Base-by-base conservation (phyloP, 805 yeast genomes). In the Candida lessepsii region DNA sequence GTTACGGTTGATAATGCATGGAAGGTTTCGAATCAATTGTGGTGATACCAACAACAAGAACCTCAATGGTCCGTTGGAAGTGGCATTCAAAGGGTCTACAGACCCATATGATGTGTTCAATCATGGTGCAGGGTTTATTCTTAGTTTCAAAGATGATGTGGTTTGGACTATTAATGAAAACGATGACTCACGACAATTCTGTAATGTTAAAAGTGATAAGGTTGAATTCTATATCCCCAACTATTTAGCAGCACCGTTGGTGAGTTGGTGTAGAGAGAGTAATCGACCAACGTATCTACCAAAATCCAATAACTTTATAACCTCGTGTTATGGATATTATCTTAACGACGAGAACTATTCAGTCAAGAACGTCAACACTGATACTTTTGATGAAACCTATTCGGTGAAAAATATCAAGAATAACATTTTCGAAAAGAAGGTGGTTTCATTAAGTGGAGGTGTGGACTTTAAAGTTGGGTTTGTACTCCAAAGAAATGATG, bases 221-320 rank as follows among this genome's bases (percentile, higher is more conserved):
- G 78, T 86, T 25, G 61, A 75, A 20, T 83, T 86, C 69, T 80
- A 83, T 25, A 79, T 87, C 25, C 96, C 96, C 0, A 84, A 89
- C 53, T 85, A 79, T 53, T 61, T 81, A 32, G 75, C 82, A 1
- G 47, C 63, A 3, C 63, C 70, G 28, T 46, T 71, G 21, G 60
- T 78, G 1, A 70, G 76, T 6, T 84, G 90, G 90, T 73, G 76
- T 3, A 70, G 81, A 37, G 69, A 71, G 1, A 67, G 77, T 15
- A 40, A 57, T 0, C 53, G 70, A 14, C 52, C 74, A 1, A 60
- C 79, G 0, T 75, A 70, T 38, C 50, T 82, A 3, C 74, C 83
- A 0, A 61, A 62, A 8, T 61, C 70, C n/a, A 50, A 67, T 9
- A 54, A 68, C 30, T 61, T 71, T 25, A 65, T 77, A 10, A 55